Conservation (phyloP, 371 early-diverging fungal genomes). For the Catenaria anguillulae region DNA sequence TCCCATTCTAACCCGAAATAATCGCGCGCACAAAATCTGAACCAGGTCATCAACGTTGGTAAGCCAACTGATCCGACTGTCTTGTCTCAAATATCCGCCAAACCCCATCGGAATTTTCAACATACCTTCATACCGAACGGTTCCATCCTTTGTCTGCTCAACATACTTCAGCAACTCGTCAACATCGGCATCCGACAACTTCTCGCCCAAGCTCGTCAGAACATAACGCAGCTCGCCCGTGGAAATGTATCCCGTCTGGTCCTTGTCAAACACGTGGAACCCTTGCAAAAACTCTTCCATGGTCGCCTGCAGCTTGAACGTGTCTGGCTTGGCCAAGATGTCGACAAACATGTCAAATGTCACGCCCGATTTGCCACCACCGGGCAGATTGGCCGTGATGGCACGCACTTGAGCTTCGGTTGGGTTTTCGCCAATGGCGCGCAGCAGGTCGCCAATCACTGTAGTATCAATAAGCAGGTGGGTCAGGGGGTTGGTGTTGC, state of each 20-base stretch:
- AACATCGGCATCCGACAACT: slow-evolving; percentile 78
- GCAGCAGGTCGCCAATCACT: slow-evolving; percentile 61
- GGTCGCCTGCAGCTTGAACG: slow-evolving; percentile 41
- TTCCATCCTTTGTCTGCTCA: slow-evolving; percentile 59
- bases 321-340: slow-evolving; percentile 51
- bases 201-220: slow-evolving; percentile 87
- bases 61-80: no score
- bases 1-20: no score
- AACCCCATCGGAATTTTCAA: background rate
- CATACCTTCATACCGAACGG: slow-evolving; percentile 57
- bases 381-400: slow-evolving; percentile 33
- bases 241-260: slow-evolving; percentile 79
- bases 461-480: slow-evolving; percentile 22
- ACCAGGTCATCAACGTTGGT: no score
- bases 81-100: no score
- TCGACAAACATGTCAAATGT: slow-evolving; percentile 55
- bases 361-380: slow-evolving; percentile 21
- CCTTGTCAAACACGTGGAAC: slow-evolving; percentile 95
- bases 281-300: slow-evolving; percentile 85
- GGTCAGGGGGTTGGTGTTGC: background rate
- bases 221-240: slow-evolving; percentile 85
- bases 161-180: slow-evolving; percentile 76
- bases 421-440: slow-evolving; percentile 68
- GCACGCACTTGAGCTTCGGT: slow-evolving; percentile 64
- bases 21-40: no score